Evolutionary conservation across 192 early-diverging fungal species (phyloP).

Genomic region (Coemansia sp.): DNA sequence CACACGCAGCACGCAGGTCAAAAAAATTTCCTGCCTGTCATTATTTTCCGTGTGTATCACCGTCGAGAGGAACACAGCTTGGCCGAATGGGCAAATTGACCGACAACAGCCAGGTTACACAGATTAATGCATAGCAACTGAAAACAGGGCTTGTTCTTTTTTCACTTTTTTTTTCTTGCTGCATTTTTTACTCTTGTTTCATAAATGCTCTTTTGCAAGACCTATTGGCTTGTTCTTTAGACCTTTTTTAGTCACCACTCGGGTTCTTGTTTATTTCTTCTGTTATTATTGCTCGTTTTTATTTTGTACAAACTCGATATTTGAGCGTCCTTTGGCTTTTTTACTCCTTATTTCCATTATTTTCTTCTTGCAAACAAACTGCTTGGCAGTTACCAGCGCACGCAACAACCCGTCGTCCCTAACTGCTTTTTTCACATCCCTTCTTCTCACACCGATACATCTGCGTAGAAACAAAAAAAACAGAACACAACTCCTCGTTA

Average conservation of each 20-base stretch:
- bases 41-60: not conserved
- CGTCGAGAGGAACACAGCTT: not conserved
- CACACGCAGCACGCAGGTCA: not conserved
- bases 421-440: too few species aligned
- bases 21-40: not conserved
- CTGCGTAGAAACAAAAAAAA: not conserved
- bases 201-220: not conserved
- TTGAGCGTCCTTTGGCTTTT: too few species aligned
- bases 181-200: conserved; percentile 1
- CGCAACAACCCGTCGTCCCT: too few species aligned
- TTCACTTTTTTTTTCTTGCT: conserved; percentile 4
- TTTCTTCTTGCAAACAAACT: too few species aligned
- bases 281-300: not conserved
- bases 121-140: not conserved
- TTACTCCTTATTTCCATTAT: too few species aligned
- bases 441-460: not conserved
- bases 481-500: too few species aligned
- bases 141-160: not conserved
- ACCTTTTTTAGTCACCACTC: conserved; percentile 11
- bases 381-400: too few species aligned
- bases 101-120: not conserved
- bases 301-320: not conserved
- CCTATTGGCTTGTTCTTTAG: not conserved
- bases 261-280: not conserved
- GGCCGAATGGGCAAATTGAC: not conserved